A percentile compares a stretch with the other conserved stretches of the same genome.
Evolutionary conservation across 192 early-diverging fungal species (phyloP).

Genomic region (Endogone sp.): DNA sequence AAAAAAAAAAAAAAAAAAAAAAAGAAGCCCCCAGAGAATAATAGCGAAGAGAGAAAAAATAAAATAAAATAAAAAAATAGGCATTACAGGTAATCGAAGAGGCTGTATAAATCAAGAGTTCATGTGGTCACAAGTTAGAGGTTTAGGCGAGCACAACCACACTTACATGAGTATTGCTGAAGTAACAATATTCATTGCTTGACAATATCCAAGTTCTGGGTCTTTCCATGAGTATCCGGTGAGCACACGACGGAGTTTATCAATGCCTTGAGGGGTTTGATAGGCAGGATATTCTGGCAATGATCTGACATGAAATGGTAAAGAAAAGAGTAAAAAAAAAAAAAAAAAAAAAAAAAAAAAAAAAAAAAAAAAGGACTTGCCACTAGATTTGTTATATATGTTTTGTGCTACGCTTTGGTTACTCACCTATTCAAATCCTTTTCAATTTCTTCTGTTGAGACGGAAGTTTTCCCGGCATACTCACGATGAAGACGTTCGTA

Average conservation of each 20-base stretch:
- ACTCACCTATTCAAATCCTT: conserved; percentile 92
- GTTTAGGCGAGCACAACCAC: no score
- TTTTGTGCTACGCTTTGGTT: no score
- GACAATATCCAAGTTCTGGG: conserved; percentile 97
- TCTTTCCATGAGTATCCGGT: conserved; percentile 81
- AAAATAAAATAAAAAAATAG: no score
- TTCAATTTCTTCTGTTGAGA: conserved; percentile 91
- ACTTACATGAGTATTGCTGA: conserved; percentile 82
- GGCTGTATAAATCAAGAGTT: no score
- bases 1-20: not conserved
- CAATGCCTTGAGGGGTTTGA: conserved; percentile 88
- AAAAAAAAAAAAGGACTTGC: no score
- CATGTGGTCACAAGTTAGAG: no score
- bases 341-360: not conserved
- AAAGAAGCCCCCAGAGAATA: no score
- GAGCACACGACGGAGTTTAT: conserved; percentile 88
- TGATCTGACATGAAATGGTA: conserved; percentile 49
- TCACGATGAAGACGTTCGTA: conserved; percentile 72
- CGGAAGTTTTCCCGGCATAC: conserved; percentile 66
- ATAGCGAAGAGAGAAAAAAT: no score
- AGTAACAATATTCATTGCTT: conserved; percentile 99
- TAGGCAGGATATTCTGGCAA: conserved; percentile 93
- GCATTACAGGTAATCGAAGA: no score
- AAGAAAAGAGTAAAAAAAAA: not conserved
- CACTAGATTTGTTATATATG: no score